These are phyloP conservation scores for Starmera quercuum DNA, from an alignment of 805 yeast genomes.

Conservation along the genomic window DNA sequence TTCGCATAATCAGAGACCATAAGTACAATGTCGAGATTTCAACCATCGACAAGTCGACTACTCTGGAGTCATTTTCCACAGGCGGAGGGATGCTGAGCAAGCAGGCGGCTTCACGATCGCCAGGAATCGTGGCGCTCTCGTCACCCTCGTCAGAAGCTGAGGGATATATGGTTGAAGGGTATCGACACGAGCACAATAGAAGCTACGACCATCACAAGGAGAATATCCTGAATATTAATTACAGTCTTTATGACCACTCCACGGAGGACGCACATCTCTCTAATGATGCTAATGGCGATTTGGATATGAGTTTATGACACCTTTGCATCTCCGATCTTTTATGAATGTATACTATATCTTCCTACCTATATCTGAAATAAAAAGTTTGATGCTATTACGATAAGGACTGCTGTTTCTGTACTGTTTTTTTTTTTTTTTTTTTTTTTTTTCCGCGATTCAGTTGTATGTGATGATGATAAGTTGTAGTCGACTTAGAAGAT, in stretches of 20 bases:
- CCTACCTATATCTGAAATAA: background rate
- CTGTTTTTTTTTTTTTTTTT: background rate
- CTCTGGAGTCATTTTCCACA: constrained; percentile 7
- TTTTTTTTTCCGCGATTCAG: background rate
- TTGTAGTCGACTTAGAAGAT: background rate
- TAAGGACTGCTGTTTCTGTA: background rate
- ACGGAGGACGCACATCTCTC: constrained; percentile 16
- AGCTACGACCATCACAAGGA: constrained; percentile 17
- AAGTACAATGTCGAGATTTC: constrained; percentile 12
- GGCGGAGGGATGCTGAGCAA: too few species aligned
- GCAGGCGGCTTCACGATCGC: too few species aligned
- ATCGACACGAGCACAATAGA: constrained; percentile 11
- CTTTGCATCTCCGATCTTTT: background rate
- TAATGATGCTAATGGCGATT: constrained; percentile 8
- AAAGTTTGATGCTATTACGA: background rate
- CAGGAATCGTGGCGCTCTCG: too few species aligned
- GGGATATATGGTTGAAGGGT: constrained; percentile 20
- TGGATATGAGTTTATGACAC: constrained; percentile 11
- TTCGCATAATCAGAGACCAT: constrained; percentile 10
- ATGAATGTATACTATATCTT: background rate
- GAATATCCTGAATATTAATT: constrained; percentile 17
- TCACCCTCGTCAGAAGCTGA: constrained; percentile 19
- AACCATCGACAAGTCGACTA: constrained; percentile 9
- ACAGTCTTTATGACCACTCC: constrained; percentile 16
- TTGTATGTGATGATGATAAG: background rate